Conservation (phyloP, 805 yeast genomes). For the Cyberlindnera japonica region DNA sequence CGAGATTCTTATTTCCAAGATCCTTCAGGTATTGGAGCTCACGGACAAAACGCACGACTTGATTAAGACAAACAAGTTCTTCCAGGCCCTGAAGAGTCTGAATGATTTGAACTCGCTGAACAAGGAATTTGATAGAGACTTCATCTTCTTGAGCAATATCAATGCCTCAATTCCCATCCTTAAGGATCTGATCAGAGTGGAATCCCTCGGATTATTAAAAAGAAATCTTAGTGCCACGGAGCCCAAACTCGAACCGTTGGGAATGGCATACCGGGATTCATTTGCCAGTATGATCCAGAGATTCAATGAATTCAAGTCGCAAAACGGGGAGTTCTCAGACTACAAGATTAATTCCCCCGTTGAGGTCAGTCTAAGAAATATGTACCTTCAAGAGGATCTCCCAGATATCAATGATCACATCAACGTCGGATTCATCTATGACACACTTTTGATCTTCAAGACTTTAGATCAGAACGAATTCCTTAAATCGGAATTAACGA, state of each 20-base stretch:
- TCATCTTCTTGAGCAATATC: slow-evolving; percentile 72
- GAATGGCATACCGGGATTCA: slow-evolving; percentile 52
- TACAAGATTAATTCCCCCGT: slow-evolving; percentile 84
- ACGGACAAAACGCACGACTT: slow-evolving; percentile 83
- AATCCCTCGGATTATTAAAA: slow-evolving; percentile 60
- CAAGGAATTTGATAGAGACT: slow-evolving; percentile 64
- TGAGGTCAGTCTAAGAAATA: slow-evolving; percentile 70
- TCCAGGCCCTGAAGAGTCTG: slow-evolving; percentile 79
- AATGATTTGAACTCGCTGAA: slow-evolving; percentile 71
- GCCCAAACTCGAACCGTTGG: slow-evolving; percentile 43
- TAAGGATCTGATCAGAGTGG: slow-evolving; percentile 67
- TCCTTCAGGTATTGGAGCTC: slow-evolving; percentile 78
- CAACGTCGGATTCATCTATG: slow-evolving; percentile 71
- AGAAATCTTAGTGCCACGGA: slow-evolving; percentile 59
- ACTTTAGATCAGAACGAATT: slow-evolving; percentile 64
- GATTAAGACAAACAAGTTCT: slow-evolving; percentile 69
- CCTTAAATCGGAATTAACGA: slow-evolving; percentile 59
- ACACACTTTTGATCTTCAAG: slow-evolving; percentile 76
- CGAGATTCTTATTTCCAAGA: slow-evolving; percentile 59
- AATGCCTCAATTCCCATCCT: slow-evolving; percentile 74
- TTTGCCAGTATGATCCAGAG: slow-evolving; percentile 52
- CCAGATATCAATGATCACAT: slow-evolving; percentile 36
- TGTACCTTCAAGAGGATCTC: slow-evolving; percentile 39
- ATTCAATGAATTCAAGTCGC: slow-evolving; percentile 51
- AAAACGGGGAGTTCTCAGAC: slow-evolving; percentile 42